phyloP scores from a whole-genome alignment of 768 basidiomycete species.

The Termitomyces heimii region DNA sequence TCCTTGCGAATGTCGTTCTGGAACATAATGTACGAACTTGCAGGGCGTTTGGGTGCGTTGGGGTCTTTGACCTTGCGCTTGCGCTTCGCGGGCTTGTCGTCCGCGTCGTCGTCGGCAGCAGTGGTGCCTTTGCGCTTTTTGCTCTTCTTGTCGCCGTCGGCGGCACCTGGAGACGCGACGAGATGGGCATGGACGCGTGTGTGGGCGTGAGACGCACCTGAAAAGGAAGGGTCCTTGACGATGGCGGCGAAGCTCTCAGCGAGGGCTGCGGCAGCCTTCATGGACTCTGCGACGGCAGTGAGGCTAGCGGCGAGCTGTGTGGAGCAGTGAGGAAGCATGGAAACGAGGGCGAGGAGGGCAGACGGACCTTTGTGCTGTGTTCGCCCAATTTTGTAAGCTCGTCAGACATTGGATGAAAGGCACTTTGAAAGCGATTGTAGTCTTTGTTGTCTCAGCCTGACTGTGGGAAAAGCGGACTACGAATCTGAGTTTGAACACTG shows the following conservation, averaged over 20 bases:
- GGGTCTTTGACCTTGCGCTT: slow-evolving; percentile 82
- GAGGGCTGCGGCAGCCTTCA: slow-evolving; percentile 57
- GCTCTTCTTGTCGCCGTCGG: slow-evolving; percentile 22
- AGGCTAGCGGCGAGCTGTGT: slow-evolving; percentile 52
- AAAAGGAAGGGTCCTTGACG: slow-evolving; percentile 27
- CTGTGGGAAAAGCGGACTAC: slow-evolving; percentile 31
- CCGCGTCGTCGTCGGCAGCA: slow-evolving; percentile 34
- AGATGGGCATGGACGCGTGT: slow-evolving; percentile 5
- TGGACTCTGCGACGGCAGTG: slow-evolving; percentile 48
- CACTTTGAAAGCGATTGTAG: slow-evolving; percentile 7
- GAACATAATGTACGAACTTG: slow-evolving; percentile 90
- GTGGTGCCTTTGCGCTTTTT: slow-evolving; percentile 48
- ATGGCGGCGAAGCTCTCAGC: slow-evolving; percentile 56
- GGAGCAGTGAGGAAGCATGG: slow-evolving; percentile 11
- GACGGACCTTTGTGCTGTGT: slow-evolving; percentile 29
- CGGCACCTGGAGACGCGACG: slow-evolving; percentile 12
- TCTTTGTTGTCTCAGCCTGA: slow-evolving; percentile 19
- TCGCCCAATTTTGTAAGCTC: slow-evolving; percentile 22
- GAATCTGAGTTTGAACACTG: slow-evolving; percentile 26
- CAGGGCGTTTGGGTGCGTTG: slow-evolving; percentile 90
- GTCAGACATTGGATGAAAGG: slow-evolving; percentile 19
- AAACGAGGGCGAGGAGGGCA: background rate
- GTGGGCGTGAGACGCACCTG: slow-evolving; percentile 1
- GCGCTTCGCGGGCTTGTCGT: slow-evolving; percentile 40
- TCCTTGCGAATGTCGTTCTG: slow-evolving; percentile 84